phyloP scores from a whole-genome alignment of 805 yeast genomes.

The Cyberlindnera xylosilytica region DNA sequence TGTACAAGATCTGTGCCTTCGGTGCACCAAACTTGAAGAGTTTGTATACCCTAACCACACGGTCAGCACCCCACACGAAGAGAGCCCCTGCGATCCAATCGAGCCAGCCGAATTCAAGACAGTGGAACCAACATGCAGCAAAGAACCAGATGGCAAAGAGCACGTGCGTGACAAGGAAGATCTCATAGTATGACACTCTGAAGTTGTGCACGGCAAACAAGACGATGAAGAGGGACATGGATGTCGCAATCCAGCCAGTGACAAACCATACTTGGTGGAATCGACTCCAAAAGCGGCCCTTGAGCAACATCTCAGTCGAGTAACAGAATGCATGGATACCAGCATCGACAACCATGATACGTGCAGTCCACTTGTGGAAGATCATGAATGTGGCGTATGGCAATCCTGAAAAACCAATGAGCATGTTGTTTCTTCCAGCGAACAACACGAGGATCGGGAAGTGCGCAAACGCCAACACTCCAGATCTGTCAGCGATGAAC shows the following conservation, averaged over 20 bases:
- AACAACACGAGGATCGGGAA: constrained; percentile 58
- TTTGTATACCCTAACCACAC: constrained; percentile 42
- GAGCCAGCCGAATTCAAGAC: constrained; percentile 48
- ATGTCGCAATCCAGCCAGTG: constrained; percentile 18
- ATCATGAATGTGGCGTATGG: constrained; percentile 58
- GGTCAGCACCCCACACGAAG: constrained; percentile 47
- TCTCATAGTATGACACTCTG: constrained; percentile 56
- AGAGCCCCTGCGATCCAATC: constrained; percentile 16
- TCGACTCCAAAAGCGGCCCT: neutral
- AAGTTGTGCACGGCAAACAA: constrained; percentile 35
- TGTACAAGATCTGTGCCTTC: constrained; percentile 16
- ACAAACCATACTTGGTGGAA: constrained; percentile 15
- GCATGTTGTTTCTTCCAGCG: constrained; percentile 71
- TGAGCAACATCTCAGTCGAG: constrained; percentile 19
- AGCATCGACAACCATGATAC: constrained; percentile 42
- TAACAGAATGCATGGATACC: constrained; percentile 37
- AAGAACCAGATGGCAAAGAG: constrained; percentile 51
- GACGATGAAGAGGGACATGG: constrained; percentile 7
- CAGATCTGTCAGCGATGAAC: constrained; percentile 23
- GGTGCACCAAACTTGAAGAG: constrained; percentile 22
- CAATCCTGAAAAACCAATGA: constrained; percentile 60
- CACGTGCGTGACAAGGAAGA: constrained; percentile 57
- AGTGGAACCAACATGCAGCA: constrained; percentile 57
- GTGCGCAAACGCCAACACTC: constrained; percentile 32
- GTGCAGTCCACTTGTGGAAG: constrained; percentile 65